These are phyloP conservation scores for Cystobasidium ongulense DNA, from an alignment of 768 basidiomycete genomes.

Conservation along the genomic window DNA sequence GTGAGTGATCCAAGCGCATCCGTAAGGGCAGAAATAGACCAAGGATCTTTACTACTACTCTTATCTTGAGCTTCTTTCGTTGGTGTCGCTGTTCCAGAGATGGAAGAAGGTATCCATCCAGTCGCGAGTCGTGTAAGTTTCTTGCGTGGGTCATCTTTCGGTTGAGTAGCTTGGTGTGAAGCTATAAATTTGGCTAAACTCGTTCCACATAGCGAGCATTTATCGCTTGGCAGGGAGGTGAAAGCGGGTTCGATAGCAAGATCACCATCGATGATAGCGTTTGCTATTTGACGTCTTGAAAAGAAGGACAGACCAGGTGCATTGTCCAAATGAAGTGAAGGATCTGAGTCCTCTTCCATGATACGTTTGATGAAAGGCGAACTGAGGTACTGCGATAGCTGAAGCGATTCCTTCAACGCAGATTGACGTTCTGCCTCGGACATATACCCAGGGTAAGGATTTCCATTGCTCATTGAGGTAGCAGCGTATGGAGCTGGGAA, in stretches of 20 bases:
- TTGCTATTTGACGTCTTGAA: constrained; percentile 69
- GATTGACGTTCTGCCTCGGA: constrained; percentile 27
- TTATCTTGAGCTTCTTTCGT: constrained; percentile 2
- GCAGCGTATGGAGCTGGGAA: not conserved
- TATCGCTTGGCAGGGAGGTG: constrained; percentile 30
- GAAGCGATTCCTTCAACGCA: constrained; percentile 38
- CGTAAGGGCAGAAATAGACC: constrained; percentile 27
- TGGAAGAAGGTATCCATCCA: constrained; percentile 23
- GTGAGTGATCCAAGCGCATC: constrained; percentile 24
- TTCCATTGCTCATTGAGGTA: not conserved
- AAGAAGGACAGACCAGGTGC: constrained; percentile 91
- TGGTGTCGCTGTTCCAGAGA: constrained; percentile 24
- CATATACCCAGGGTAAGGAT: not conserved
- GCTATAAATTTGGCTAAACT: constrained; percentile 18
- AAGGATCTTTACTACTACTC: not conserved
- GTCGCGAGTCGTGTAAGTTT: constrained; percentile 24
- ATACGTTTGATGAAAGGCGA: constrained; percentile 42
- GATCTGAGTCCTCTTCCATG: constrained; percentile 57
- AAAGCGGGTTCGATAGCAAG: constrained; percentile 69
- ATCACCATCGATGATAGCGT: constrained; percentile 78
- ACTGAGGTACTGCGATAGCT: constrained; percentile 37
- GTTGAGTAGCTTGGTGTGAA: constrained; percentile 21
- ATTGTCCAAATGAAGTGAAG: constrained; percentile 82
- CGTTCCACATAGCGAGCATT: constrained; percentile 40
- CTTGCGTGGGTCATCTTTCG: constrained; percentile 27